Percentiles rank a stretch among this genome's conserved stretches.
These are phyloP conservation scores for Lepraria neglecta DNA, from an alignment of 495 filamentous ascomycete species.

Conservation along the genomic window DNA sequence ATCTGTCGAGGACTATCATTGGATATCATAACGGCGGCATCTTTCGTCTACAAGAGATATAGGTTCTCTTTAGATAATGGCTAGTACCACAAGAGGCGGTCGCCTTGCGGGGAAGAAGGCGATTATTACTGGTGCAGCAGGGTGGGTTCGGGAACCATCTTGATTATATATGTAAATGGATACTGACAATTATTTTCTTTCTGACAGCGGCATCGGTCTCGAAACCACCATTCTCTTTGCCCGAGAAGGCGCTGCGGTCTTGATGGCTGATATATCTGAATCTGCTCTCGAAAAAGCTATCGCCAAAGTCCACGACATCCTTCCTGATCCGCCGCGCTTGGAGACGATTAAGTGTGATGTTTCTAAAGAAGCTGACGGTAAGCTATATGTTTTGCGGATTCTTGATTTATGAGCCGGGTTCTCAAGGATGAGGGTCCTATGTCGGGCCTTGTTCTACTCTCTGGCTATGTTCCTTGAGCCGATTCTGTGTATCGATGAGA, in stretches of 20 bases:
- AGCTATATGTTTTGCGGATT: too few species aligned
- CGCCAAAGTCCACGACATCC: conserved; percentile 57
- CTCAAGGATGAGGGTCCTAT: too few species aligned
- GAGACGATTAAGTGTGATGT: conserved; percentile 59
- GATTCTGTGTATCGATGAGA: too few species aligned
- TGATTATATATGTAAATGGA: too few species aligned
- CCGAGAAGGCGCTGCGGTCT: conserved; percentile 78
- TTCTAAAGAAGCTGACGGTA: conserved; percentile 58
- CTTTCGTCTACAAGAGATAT: too few species aligned
- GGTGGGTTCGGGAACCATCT: conserved; percentile 49
- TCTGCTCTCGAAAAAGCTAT: conserved; percentile 64
- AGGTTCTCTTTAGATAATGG: conserved; percentile 6
- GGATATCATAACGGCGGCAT: too few species aligned
- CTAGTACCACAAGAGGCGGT: conserved; percentile 31
- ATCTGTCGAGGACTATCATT: too few species aligned
- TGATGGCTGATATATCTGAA: conserved; percentile 78
- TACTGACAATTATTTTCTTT: background rate
- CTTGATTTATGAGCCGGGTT: too few species aligned
- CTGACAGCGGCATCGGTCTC: conserved; percentile 79
- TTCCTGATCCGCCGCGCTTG: conserved; percentile 54
- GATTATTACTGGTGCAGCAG: conserved; percentile 86
- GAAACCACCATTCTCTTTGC: conserved; percentile 90
- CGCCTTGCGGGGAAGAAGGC: conserved; percentile 88
- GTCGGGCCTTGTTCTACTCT: too few species aligned
- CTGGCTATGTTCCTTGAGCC: too few species aligned